phyloP scores from a whole-genome alignment of 257 asterid genomes.

The Solanum microdontum region DNA sequence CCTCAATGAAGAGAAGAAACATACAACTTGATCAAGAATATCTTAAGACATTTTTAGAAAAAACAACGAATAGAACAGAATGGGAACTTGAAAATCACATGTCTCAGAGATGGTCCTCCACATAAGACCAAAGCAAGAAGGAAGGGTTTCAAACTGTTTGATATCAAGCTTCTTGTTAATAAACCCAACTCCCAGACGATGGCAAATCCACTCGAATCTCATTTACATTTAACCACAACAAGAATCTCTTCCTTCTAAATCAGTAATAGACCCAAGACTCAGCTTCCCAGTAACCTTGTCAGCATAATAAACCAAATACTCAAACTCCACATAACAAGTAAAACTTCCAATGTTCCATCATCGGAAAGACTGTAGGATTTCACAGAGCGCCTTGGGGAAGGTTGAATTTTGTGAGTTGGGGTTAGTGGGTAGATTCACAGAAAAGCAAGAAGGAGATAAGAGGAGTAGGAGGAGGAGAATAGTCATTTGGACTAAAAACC shows the following conservation, averaged over 20 bases:
- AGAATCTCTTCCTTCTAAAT: conserved; percentile 33
- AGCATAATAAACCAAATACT: conserved; percentile 69
- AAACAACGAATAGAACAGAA: too few relatives aligned
- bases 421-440: neutral
- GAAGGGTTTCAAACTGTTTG: conserved; percentile 65
- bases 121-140: conserved; percentile 35
- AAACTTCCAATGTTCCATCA: conserved; percentile 61
- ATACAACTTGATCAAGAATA: neutral
- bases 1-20: neutral
- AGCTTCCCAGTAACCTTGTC: conserved; percentile 61
- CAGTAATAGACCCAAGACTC: conserved; percentile 49
- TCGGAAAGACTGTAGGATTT: conserved; percentile 47
- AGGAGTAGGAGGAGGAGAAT: neutral
- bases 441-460: neutral
- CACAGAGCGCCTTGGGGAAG: conserved; percentile 67
- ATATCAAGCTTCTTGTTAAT: conserved; percentile 79
- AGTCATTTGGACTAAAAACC: neutral
- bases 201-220: conserved; percentile 75
- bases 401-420: conserved; percentile 34
- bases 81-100: neutral
- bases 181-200: conserved; percentile 63
- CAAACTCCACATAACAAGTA: conserved; percentile 65
- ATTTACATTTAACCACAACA: neutral
- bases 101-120: conserved; percentile 15
- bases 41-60: too few relatives aligned